Conservation (phyloP, 306 rosid genomes). For the Albizia julibrissin region DNA sequence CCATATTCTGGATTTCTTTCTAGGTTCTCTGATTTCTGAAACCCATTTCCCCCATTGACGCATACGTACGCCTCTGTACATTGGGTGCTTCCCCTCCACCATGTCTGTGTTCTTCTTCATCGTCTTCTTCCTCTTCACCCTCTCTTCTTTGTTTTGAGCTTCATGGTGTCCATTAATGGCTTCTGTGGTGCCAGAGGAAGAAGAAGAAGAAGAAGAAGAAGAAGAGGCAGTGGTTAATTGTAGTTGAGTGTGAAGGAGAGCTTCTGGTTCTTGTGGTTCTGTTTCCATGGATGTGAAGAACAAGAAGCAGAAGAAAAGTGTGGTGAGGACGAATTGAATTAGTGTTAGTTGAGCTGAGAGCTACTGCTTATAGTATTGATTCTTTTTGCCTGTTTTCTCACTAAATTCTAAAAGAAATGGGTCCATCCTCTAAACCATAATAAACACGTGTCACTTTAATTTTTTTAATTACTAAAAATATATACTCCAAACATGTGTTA, state of each 20-base stretch:
- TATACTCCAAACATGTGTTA: background rate
- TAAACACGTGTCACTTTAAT: background rate
- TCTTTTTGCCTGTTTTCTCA: background rate
- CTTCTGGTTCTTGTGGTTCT: conserved; percentile 20
- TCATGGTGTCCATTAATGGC: background rate
- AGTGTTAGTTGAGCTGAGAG: conserved; percentile 38
- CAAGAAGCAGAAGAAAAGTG: conserved; percentile 1
- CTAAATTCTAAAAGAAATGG: background rate
- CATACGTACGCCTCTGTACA: conserved; percentile 80
- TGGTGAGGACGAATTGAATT: conserved; percentile 33
- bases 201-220: no score
- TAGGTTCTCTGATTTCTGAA: conserved; percentile 83
- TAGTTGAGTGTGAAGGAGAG: conserved; percentile 29
- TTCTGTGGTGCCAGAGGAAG: background rate
- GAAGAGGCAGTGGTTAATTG: background rate
- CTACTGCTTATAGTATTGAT: conserved; percentile 29
- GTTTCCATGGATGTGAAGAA: conserved; percentile 24
- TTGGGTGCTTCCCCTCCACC: conserved; percentile 45
- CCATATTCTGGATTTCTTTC: conserved; percentile 88
- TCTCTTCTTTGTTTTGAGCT: background rate
- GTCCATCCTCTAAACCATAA: background rate
- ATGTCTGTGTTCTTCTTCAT: background rate
- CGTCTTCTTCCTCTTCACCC: background rate
- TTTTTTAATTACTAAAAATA: background rate
- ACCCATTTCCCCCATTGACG: conserved; percentile 95